Conservation (phyloP, 2,329 filamentous ascomycete species). For the Lachnellula subtilissima region DNA sequence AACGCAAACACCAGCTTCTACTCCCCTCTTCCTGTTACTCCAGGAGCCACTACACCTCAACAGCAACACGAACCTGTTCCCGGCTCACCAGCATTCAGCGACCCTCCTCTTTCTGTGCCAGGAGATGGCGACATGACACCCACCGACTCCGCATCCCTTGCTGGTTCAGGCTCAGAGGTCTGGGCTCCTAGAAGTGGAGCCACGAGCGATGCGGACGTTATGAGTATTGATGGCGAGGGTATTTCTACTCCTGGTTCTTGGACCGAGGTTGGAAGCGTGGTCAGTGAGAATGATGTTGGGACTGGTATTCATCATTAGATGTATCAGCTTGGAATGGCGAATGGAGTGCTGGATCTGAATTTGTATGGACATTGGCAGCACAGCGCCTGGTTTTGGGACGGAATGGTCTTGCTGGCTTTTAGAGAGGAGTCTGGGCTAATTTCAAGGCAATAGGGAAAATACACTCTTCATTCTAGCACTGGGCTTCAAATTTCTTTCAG, state of each 20-base stretch:
- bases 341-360: not conserved
- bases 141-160: constrained; percentile 52
- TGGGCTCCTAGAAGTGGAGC: constrained; percentile 34
- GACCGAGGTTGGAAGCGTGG: constrained; percentile 60
- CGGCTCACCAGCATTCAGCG: constrained; percentile 22
- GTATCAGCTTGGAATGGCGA: constrained; percentile 2
- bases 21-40: constrained; percentile 52
- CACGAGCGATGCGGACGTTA: constrained; percentile 46
- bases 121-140: constrained; percentile 53
- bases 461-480: not conserved
- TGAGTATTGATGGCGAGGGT: constrained; percentile 54
- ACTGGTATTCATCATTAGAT: constrained; percentile 23
- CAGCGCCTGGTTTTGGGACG: not conserved
- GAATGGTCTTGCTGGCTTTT: not conserved
- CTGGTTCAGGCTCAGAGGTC: constrained; percentile 44
- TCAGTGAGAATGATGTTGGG: constrained; percentile 40
- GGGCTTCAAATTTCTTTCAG: not conserved
- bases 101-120: constrained; percentile 23
- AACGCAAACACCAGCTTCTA: constrained; percentile 46
- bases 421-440: not conserved
- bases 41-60: constrained; percentile 31
- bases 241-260: constrained; percentile 58
- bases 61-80: constrained; percentile 11
- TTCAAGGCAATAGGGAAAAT: not conserved
- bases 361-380: not conserved